Evolutionary conservation across 2,329 filamentous ascomycete species (phyloP).

Genomic region (Chaetomium sp.): DNA sequence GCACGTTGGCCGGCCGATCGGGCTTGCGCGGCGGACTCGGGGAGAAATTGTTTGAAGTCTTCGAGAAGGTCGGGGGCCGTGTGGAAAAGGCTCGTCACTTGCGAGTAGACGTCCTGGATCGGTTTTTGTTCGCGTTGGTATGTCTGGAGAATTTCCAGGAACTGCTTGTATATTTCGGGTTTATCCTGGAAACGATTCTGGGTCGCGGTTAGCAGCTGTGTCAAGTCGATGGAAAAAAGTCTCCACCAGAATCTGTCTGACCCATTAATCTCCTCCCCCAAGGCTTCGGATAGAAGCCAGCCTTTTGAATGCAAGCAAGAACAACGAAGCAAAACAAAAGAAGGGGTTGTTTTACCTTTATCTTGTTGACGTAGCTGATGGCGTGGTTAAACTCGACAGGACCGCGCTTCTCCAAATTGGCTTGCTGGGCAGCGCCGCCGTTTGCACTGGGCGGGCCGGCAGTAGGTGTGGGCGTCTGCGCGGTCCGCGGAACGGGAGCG

Average conservation of each 20-base stretch:
- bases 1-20: conserved; percentile 62
- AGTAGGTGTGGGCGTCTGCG: conserved; percentile 61
- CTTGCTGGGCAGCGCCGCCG: conserved; percentile 60
- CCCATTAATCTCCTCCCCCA: conserved; percentile 22
- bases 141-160: conserved; percentile 95
- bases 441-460: conserved; percentile 61
- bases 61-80: conserved; percentile 91
- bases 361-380: conserved; percentile 99
- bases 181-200: conserved; percentile 96
- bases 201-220: conserved; percentile 30
- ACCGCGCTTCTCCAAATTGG: conserved; percentile 78
- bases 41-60: conserved; percentile 98
- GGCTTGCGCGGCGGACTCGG: conserved; percentile 71
- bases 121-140: conserved; percentile 98
- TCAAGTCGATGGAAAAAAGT: conserved; percentile 20
- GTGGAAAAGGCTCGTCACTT: conserved; percentile 92
- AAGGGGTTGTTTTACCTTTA: conserved; percentile 72
- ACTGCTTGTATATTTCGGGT: conserved; percentile 99
- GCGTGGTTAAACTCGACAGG: conserved; percentile 99
- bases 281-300: conserved; percentile 15
- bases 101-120: conserved; percentile 96
- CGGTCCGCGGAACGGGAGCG: conserved; percentile 53
- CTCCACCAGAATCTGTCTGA: conserved; percentile 29
- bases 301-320: background rate
- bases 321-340: conserved; percentile 17